Conservation (phyloP, 441 rosid species). For the Eruca vesicaria region DNA sequence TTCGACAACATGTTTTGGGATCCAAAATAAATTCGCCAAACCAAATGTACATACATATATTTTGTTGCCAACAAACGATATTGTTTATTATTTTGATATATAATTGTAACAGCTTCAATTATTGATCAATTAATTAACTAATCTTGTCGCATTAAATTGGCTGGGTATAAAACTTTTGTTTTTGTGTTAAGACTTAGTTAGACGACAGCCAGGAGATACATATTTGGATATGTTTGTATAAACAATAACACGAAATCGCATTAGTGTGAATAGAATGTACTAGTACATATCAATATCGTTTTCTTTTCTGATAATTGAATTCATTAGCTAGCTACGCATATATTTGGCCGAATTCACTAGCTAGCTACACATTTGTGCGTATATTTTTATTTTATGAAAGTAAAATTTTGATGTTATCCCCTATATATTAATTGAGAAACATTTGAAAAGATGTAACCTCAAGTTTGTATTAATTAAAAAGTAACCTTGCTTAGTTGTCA, state of each 20-base stretch:
- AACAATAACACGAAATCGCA: slow-evolving; percentile 6
- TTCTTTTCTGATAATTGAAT: neutral
- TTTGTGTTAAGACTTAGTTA: neutral
- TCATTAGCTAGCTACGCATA: neutral
- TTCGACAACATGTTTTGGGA: neutral
- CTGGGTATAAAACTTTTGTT: neutral
- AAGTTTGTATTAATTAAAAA: too few species aligned
- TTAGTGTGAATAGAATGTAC: neutral
- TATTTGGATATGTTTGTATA: slow-evolving; percentile 15
- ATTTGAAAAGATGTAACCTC: too few species aligned
- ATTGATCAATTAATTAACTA: slow-evolving; percentile 2
- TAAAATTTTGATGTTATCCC: too few species aligned
- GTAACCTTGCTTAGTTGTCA: too few species aligned
- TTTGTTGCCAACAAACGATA: neutral
- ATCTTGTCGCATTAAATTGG: slow-evolving; percentile 11
- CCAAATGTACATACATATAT: neutral
- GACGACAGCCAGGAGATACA: slow-evolving; percentile 17
- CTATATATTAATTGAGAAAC: too few species aligned
- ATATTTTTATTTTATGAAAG: too few species aligned
- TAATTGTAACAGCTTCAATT: slow-evolving; percentile 10
- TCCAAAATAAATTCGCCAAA: neutral
- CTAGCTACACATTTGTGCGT: too few species aligned
- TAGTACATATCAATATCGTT: neutral
- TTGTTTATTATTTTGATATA: neutral
- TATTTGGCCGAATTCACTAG: neutral